Evolutionary conservation across 1,139 yeast genomes (phyloP).

Genomic region (Taphrina deformans): DNA sequence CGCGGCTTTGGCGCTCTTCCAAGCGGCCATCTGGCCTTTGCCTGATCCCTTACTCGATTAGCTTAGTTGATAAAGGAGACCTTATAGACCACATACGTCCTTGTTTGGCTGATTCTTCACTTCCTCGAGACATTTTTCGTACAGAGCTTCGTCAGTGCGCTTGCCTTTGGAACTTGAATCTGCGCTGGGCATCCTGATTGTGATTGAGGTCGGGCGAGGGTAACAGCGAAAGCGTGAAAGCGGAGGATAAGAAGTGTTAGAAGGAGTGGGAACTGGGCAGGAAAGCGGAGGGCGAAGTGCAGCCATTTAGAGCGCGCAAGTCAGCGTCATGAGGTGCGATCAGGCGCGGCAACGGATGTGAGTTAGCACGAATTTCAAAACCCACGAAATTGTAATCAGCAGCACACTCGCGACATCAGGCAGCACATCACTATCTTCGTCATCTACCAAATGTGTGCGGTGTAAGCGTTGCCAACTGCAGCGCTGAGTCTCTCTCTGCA

Average conservation of each 20-base stretch:
- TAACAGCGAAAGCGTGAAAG: not conserved
- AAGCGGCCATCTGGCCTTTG: conserved; percentile 32
- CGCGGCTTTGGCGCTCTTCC: conserved; percentile 31
- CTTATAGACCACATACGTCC: conserved; percentile 1
- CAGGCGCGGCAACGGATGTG: conserved; percentile 10
- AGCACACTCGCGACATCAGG: not conserved
- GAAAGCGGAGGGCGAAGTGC: conserved; percentile 6
- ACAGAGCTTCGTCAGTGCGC: conserved; percentile 31
- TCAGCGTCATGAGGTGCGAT: not conserved
- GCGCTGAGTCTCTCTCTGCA: no score
- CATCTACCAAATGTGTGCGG: no score
- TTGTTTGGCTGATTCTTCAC: conserved; percentile 26
- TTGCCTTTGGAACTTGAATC: conserved; percentile 25
- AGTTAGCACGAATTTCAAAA: not conserved
- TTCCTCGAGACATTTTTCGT: conserved; percentile 31
- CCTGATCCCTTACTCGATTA: conserved; percentile 21
- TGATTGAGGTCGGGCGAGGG: not conserved
- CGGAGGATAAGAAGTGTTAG: not conserved
- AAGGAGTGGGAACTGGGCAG: not conserved
- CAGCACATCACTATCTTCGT: no score
- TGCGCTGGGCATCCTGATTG: conserved; percentile 24
- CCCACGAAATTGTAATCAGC: not conserved
- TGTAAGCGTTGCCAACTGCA: no score
- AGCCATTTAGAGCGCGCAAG: not conserved
- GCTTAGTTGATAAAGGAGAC: not conserved